These are phyloP conservation scores for Pinus tabuliformis DNA, from an alignment of 75 land plant species.

Conservation along the genomic window DNA sequence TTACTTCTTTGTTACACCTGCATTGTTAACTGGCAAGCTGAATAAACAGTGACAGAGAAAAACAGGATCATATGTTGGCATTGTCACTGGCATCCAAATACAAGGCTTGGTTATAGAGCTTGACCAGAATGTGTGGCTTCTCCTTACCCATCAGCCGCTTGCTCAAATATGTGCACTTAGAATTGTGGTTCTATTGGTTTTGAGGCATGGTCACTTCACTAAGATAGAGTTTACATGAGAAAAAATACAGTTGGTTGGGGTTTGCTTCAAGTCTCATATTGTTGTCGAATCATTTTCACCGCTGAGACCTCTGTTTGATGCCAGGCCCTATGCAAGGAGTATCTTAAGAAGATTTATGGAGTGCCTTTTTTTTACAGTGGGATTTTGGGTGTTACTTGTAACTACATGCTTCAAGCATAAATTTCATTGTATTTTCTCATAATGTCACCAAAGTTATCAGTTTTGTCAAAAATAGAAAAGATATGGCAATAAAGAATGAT, in stretches of 20 bases:
- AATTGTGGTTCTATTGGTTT: conserved; percentile 51
- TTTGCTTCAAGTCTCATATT: conserved; percentile 59
- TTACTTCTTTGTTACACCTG: too few species aligned
- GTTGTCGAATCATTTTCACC: conserved; percentile 54
- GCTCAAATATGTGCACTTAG: conserved; percentile 54
- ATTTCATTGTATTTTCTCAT: conserved; percentile 26
- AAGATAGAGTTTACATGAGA: conserved; percentile 42
- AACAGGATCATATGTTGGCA: too few species aligned
- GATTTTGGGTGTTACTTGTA: conserved; percentile 59
- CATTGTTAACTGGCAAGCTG: too few species aligned
- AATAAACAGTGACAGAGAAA: too few species aligned
- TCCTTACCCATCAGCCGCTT: conserved; percentile 44
- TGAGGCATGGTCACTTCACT: conserved; percentile 62
- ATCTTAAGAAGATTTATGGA: conserved; percentile 57
- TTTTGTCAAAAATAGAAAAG: too few species aligned
- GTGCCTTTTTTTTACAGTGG: conserved; percentile 46
- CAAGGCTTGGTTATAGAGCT: too few species aligned
- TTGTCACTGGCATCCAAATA: too few species aligned
- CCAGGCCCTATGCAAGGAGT: conserved; percentile 21
- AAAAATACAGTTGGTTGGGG: conserved; percentile 50
- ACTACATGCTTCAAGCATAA: conserved; percentile 52
- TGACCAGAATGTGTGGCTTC: conserved; percentile 69
- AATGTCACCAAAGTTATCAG: too few species aligned
- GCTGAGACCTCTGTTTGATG: conserved; percentile 30
- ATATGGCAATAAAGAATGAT: too few species aligned